Conservation (phyloP, 75 land plant genomes). For the Picea sitchensis region DNA sequence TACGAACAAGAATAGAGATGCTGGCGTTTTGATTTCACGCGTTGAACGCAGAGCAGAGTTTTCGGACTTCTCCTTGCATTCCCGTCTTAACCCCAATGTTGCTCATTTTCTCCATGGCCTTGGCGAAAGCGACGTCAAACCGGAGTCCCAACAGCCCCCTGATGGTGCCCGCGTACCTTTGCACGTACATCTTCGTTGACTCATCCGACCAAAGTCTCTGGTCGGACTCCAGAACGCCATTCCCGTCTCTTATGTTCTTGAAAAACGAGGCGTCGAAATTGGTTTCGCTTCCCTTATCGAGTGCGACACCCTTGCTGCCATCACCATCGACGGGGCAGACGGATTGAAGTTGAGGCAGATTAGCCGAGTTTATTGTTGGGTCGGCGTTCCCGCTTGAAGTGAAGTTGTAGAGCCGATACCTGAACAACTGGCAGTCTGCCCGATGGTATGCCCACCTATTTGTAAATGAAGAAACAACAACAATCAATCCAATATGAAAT, state of each 20-base stretch:
- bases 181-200: conserved; percentile 19
- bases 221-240: conserved; percentile 51
- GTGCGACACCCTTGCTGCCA: conserved; percentile 26
- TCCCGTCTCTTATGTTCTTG: conserved; percentile 48
- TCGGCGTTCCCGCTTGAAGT: conserved; percentile 43
- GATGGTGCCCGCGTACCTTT: background rate
- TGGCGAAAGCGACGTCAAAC: conserved; percentile 31
- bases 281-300: conserved; percentile 43
- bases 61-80: conserved; percentile 48
- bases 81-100: conserved; percentile 57
- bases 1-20: too few species aligned
- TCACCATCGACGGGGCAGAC: conserved; percentile 37
- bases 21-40: too few species aligned
- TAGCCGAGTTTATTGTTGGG: conserved; percentile 35
- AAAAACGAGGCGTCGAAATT: conserved; percentile 52
- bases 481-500: background rate
- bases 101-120: conserved; percentile 52
- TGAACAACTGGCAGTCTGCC: conserved; percentile 45
- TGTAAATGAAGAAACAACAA: background rate
- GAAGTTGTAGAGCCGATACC: conserved; percentile 59
- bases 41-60: conserved; percentile 39
- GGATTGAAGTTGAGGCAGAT: conserved; percentile 21
- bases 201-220: conserved; percentile 35
- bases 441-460: conserved; percentile 60
- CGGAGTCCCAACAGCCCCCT: conserved; percentile 16